phyloP scores from a whole-genome alignment of 2,329 filamentous ascomycete genomes.

The Rhinocladiella mackenziei region DNA sequence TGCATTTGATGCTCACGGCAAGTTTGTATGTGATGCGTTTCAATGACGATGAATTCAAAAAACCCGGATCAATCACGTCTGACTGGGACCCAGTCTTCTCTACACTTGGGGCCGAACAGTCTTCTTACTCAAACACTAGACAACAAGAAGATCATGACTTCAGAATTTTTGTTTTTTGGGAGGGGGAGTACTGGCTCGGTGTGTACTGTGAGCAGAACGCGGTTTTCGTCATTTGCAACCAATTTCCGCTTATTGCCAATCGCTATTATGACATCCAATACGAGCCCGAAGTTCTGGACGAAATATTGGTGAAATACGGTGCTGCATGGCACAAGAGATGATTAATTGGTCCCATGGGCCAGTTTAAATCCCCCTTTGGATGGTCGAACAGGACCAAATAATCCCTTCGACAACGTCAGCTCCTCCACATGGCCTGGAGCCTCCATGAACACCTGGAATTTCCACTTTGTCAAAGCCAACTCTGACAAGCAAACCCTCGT shows the following conservation, averaged over 20 bases:
- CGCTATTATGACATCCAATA: constrained; percentile 36
- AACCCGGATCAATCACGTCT: constrained; percentile 34
- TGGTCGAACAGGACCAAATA: not conserved
- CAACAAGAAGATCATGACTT: constrained; percentile 37
- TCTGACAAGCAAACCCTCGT: constrained; percentile 3
- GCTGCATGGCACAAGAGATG: constrained; percentile 34
- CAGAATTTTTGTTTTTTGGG: constrained; percentile 39
- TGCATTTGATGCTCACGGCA: constrained; percentile 40
- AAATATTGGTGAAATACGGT: constrained; percentile 37
- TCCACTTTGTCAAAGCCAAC: not conserved
- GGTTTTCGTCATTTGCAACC: constrained; percentile 38
- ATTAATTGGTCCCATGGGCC: constrained; percentile 17
- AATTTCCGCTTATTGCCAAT: constrained; percentile 42
- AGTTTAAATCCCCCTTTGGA: not conserved
- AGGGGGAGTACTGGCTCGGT: constrained; percentile 38
- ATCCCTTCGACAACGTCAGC: not conserved
- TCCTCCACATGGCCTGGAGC: not conserved
- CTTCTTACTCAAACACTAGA: constrained; percentile 32
- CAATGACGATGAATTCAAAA: constrained; percentile 40
- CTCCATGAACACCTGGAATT: not conserved
- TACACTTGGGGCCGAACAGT: constrained; percentile 38
- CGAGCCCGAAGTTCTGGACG: constrained; percentile 32
- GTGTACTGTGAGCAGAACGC: constrained; percentile 44
- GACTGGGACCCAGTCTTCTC: constrained; percentile 39
- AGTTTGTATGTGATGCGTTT: constrained; percentile 42